Evolutionary conservation across 768 basidiomycete species (phyloP), one percentile per base, ranked within the genome.

Genomic region (Trametes gibbosa): DNA sequence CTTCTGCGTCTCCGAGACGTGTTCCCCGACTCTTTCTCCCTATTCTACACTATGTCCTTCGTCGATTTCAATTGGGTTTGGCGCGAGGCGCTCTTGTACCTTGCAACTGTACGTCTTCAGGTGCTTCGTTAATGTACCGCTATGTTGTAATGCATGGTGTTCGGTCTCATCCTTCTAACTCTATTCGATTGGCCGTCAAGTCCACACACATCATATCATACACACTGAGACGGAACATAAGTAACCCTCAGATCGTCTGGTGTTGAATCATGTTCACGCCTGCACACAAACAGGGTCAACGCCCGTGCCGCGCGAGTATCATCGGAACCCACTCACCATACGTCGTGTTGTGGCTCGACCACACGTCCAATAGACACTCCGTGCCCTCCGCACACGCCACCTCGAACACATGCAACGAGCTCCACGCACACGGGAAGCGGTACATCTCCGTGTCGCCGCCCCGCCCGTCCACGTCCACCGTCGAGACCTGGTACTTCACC

Each of bases 281-380:
- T 57, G 23, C 7, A 8, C 9, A 14, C 35, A 12, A 9, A 37
- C 5, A 1, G 21, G 10, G 23, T 50, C 24, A 56, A 37, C 6
- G 27, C 2, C 13, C n/a, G 9, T 41, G 16, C 27, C n/a, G 7
- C 0, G 12, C 40, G 21, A 21, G 3, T 13, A 8, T 37, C 19
- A 5, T 14, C 17, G 32, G 8, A 10, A 19, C 4, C 25, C 17
- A 9, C 59, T 61, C 29, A 61, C 59, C 59, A n/a, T 46, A 61
- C 6, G 59, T 56, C 32, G 53, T 51, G 49, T 61, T 55, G n/a
- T 56, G 54, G 42, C 59, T 56, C 12, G 59, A 61, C 59, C 59
- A 61, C 34, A 21, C 34, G 49, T 61, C 59, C 23, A 61, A 5
- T 19, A 56, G 7, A 19, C 59, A 61, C 14, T 56, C 59, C 24